phyloP scores from a whole-genome alignment of 2,329 filamentous ascomycete genomes.

The Colletotrichum salicis region DNA sequence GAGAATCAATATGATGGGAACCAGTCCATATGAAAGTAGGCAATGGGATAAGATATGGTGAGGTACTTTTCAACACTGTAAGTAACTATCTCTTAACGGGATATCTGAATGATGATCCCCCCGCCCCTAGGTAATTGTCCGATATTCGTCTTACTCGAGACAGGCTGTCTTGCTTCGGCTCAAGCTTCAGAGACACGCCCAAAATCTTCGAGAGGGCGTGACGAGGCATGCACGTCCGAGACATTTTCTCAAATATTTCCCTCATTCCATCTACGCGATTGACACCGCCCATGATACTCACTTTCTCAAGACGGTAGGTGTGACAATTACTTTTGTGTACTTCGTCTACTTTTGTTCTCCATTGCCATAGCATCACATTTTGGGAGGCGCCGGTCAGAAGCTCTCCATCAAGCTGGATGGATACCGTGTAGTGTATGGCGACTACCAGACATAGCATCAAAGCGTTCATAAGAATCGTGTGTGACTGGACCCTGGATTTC shows the following conservation, averaged over 20 bases:
- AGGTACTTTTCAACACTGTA: not conserved
- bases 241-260: slow-evolving; percentile 7
- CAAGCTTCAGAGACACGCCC: not conserved
- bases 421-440: not conserved
- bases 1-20: not conserved
- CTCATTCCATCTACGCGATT: not conserved
- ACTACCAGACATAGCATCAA: not conserved
- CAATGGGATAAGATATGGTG: no score
- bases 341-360: not conserved
- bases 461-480: slow-evolving; percentile 1
- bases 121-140: slow-evolving; percentile 1
- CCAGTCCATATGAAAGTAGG: not conserved
- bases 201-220: not conserved
- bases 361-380: not conserved
- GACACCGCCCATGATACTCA: not conserved
- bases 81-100: not conserved
- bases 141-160: slow-evolving; percentile 3
- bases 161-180: slow-evolving; percentile 16
- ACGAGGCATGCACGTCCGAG: not conserved
- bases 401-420: not conserved
- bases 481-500: slow-evolving; percentile 21
- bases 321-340: not conserved
- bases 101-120: not conserved
- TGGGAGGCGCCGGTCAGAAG: not conserved
- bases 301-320: not conserved